Evolutionary conservation across 495 filamentous ascomycete species (phyloP), one percentile per base, ranked within the genome.

Genomic region (Penicillium verhagenii): DNA sequence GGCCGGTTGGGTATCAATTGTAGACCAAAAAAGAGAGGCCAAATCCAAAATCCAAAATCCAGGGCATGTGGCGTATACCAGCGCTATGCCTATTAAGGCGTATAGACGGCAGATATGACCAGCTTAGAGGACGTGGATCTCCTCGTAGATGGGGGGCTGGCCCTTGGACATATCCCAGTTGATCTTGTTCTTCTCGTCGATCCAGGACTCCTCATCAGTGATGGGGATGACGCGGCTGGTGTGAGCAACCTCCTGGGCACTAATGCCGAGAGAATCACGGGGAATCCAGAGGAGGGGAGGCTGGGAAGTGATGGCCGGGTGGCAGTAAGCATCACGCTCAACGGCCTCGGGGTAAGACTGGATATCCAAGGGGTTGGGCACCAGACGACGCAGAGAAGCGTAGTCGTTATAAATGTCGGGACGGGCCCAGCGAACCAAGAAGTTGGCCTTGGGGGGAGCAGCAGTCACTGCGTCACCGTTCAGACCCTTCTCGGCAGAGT

Each of bases 261-360:
- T 88, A 37, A 96, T 79, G 45, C 92, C 92, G 52, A 86, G 75
- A 1, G 78, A 70, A 63, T 97, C 92, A 45, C 79, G 77, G 6
- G 91, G 89, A 52, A 97, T 86, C 92, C 92, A 96, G 24, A 97
- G 76, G 35, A 92, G 70, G 20, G 90, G 88, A 1, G 85, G 77
- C 52, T 73, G 65, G 9, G 83, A 77, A 9, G 61, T 82, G 53
- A 95, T 81, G 6, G 83, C 76, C 2, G 92, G 92, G 48, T 93
- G 85, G 70, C 80, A 79, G 73, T 96, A 96, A 1, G 90, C 92
- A 50, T 91, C 79, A 1, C 72, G 68, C 67, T 84, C 84, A 4
- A 81, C 69, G 39, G 86, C 82, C 0, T 79, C 75, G 0, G 80
- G 40, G 59, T 95, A 95, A 11, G 72, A 45, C 10, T 69, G 56